Evolutionary conservation across 2,329 filamentous ascomycete genomes (phyloP), one percentile per base, ranked within the genome.

Genomic region (Decorospora gaudefroyi): DNA sequence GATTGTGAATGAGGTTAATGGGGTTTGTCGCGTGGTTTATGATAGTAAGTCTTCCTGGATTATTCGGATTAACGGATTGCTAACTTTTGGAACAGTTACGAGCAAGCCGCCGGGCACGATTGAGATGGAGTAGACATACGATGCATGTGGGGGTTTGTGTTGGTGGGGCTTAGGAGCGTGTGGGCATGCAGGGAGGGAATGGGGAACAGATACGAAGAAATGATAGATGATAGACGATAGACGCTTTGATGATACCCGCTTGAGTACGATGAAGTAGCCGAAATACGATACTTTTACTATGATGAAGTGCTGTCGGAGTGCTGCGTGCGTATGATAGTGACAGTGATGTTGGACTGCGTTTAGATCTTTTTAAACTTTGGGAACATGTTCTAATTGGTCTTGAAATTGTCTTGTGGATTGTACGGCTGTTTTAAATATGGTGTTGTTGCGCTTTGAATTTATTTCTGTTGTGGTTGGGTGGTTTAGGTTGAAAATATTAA

Each of bases 1-100:
- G 47, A 91, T 91, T 60, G 81, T 87, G 46, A 92, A 90, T 61
- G 83, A 89, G 71, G 85, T 90, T 1, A 76, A 86, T 29, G 87
- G 87, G 8, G 81, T 91, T 12, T 82, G 81, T 56, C 76, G 86
- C 25, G 87, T 91, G 25, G 75, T 82, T 10, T 90, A 89, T 60
- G 85, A 90, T 52, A 77, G 77, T 74, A 74, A 80, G 71, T 77
- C 55, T 38, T 39, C 54, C 22, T 9, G 23, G 30, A 22, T 4
- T 22, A 15, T 6, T 16, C 11, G 17, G 34, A 4, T 23, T 12
- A 12, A 28, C 30, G 35, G 37, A 44, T 38, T 40, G 13, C 55
- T 62, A 49, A 63, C 35, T 13, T 2, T 11, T 13, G 21, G n/a
- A 61, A 49, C 62, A 73, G 75, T 81, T 48, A 85, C 81, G 15